phyloP scores from a whole-genome alignment of 768 basidiomycete genomes.

The Agaricus subrufescens region DNA sequence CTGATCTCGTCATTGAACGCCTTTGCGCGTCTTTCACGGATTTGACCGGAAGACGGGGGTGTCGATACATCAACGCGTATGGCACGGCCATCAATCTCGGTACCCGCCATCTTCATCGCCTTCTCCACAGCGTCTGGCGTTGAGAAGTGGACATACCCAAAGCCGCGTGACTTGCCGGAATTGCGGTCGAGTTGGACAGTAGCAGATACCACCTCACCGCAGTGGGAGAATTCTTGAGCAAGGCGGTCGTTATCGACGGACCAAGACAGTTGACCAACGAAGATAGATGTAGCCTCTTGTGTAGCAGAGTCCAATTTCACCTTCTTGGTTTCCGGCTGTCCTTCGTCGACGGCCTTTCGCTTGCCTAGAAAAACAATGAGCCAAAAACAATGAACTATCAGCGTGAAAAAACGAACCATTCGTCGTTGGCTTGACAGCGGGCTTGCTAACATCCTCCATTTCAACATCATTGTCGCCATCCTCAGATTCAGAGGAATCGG shows the following conservation, averaged over 20 bases:
- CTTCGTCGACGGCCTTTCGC: conserved; percentile 73
- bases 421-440: conserved; percentile 19
- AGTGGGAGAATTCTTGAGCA: conserved; percentile 81
- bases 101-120: conserved; percentile 76
- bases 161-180: conserved; percentile 78
- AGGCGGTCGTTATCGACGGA: conserved; percentile 96
- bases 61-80: conserved; percentile 81
- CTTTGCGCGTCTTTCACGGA: conserved; percentile 66
- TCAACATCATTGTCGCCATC: conserved; percentile 54
- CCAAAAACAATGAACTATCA: not conserved
- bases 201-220: conserved; percentile 86
- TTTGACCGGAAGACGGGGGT: conserved; percentile 50
- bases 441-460: conserved; percentile 43
- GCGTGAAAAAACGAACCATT: conserved; percentile 27
- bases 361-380: conserved; percentile 43
- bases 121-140: conserved; percentile 70
- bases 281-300: conserved; percentile 67
- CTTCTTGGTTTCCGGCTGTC: conserved; percentile 69
- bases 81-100: conserved; percentile 88
- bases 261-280: conserved; percentile 94
- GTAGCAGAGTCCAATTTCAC: conserved; percentile 56
- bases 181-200: conserved; percentile 84
- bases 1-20: conserved; percentile 67
- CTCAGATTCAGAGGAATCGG: conserved; percentile 20
- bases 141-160: conserved; percentile 79